A percentile compares a stretch with the other conserved stretches of the same genome.
Conservation (phyloP, 140 eudicot genomes). For the Anethum foeniculum region DNA sequence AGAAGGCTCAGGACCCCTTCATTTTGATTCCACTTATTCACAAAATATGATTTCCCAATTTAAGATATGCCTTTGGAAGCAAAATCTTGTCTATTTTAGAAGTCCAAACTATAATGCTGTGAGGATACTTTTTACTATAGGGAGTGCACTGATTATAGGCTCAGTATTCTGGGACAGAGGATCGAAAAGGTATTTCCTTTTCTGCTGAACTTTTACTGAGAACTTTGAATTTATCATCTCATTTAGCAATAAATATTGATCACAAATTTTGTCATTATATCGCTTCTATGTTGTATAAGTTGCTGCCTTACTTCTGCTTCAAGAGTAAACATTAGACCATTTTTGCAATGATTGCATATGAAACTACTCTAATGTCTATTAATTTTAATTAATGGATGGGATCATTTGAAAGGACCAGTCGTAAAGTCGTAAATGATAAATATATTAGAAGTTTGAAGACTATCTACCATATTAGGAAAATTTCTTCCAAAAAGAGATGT, state of each 20-base stretch:
- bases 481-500: too few species aligned
- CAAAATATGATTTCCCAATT: conserved; percentile 46
- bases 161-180: conserved; percentile 80
- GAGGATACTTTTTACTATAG: conserved; percentile 65
- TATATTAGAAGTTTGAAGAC: background rate
- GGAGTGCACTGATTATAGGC: conserved; percentile 72
- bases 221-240: background rate
- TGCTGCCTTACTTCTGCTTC: background rate
- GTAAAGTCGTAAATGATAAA: background rate
- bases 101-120: conserved; percentile 79
- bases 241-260: background rate
- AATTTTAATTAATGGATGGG: too few species aligned
- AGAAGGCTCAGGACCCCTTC: conserved; percentile 47
- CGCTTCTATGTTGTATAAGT: background rate
- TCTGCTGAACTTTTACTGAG: background rate
- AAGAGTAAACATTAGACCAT: background rate
- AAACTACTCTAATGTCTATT: background rate
- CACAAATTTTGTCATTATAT: background rate
- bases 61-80: conserved; percentile 67
- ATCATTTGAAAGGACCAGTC: background rate
- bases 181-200: conserved; percentile 51
- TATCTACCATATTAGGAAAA: background rate
- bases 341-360: background rate
- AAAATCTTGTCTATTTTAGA: conserved; percentile 78
- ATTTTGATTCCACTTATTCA: conserved; percentile 48